Conservation (phyloP, 2,329 filamentous ascomycete species). For the Torrubiellomyces zombiae region DNA sequence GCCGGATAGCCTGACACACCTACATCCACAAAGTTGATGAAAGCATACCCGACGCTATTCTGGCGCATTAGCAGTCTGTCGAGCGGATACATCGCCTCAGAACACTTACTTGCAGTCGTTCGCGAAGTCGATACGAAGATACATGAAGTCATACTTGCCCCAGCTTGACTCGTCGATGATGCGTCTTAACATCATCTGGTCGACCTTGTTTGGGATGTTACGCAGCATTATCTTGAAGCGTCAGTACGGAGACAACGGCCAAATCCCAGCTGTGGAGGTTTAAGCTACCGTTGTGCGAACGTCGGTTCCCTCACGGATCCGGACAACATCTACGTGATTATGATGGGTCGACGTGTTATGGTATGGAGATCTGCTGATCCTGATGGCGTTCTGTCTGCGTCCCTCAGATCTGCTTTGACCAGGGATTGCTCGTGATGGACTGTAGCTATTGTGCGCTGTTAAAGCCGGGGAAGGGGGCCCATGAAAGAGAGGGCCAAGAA, state of each 20-base stretch:
- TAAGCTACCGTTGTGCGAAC: constrained; percentile 55
- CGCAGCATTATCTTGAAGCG: constrained; percentile 65
- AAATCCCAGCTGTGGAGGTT: not conserved
- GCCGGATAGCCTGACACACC: too few relatives aligned
- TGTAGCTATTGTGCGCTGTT: constrained; percentile 19
- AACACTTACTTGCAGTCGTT: constrained; percentile 63
- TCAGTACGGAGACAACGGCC: constrained; percentile 5
- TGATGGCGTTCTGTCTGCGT: constrained; percentile 32
- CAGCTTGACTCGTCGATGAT: constrained; percentile 64
- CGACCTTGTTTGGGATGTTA: constrained; percentile 85
- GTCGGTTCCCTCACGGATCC: constrained; percentile 50
- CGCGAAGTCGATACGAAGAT: constrained; percentile 76
- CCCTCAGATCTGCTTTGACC: constrained; percentile 18
- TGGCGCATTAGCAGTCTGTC: constrained; percentile 1
- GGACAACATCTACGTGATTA: constrained; percentile 43
- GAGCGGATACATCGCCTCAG: not conserved
- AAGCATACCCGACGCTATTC: constrained; percentile 79
- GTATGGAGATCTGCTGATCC: constrained; percentile 27
- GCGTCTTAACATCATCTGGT: constrained; percentile 58
- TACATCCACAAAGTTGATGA: constrained; percentile 83
- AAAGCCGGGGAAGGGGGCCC: constrained; percentile 17
- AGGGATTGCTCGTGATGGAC: constrained; percentile 21
- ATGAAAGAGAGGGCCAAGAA: constrained; percentile 14
- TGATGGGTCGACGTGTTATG: constrained; percentile 34
- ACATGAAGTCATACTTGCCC: constrained; percentile 88